Percentiles rank a stretch among this genome's conserved stretches.
phyloP scores from a whole-genome alignment of 768 basidiomycete species.

The Podaxis sp. region DNA sequence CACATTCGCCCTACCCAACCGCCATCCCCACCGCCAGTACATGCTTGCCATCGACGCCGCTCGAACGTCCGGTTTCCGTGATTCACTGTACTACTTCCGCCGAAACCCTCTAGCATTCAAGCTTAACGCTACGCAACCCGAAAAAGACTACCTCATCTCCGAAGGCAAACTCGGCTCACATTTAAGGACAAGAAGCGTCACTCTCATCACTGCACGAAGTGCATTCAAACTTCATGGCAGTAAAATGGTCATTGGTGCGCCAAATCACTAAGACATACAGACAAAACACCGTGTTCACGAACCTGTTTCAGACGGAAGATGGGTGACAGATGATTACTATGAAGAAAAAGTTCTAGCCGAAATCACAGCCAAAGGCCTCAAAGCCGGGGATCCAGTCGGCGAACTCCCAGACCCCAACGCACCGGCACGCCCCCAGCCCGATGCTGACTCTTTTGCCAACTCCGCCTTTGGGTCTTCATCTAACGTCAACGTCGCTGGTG shows the following conservation, averaged over 20 bases:
- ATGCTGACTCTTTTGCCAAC: conserved; percentile 39
- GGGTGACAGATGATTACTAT: conserved; percentile 96
- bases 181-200: conserved; percentile 88
- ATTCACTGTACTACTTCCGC: conserved; percentile 98
- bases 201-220: conserved; percentile 89
- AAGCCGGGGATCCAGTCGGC: conserved; percentile 80
- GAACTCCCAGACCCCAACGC: conserved; percentile 78
- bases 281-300: neutral
- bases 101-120: conserved; percentile 90
- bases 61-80: conserved; percentile 91
- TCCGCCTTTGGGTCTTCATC: conserved; percentile 27
- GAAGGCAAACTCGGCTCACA: conserved; percentile 87
- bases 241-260: conserved; percentile 82
- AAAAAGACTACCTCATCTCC: conserved; percentile 91
- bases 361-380: conserved; percentile 77
- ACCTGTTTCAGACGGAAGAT: conserved; percentile 68
- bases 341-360: conserved; percentile 81
- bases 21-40: conserved; percentile 83
- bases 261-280: neutral
- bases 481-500: conserved; percentile 47
- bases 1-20: conserved; percentile 84
- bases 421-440: conserved; percentile 42
- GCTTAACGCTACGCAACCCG: conserved; percentile 82
- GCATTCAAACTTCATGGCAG: conserved; percentile 94
- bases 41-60: conserved; percentile 99